Evolutionary conservation across 2,329 filamentous ascomycete genomes (phyloP).

Genomic region (Sclerotinia minor): DNA sequence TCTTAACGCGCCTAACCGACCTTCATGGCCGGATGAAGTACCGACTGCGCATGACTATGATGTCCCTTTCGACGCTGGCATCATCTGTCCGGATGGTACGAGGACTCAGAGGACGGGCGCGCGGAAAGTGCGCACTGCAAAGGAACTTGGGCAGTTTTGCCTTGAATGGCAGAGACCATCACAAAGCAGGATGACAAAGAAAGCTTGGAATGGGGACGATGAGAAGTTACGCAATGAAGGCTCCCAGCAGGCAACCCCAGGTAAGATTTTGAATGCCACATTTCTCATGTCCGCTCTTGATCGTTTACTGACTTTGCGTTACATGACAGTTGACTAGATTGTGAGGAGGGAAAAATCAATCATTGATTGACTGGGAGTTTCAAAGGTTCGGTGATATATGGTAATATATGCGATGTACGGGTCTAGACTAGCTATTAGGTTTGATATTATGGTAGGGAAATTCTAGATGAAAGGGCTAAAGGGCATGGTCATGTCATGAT

Average conservation of each 20-base stretch:
- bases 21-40: neutral
- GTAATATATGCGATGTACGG: neutral
- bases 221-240: neutral
- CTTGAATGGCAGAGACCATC: conserved; percentile 3
- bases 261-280: neutral
- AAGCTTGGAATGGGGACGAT: neutral
- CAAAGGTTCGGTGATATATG: neutral
- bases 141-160: neutral
- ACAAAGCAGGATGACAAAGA: neutral
- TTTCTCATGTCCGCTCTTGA: neutral
- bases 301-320: neutral
- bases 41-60: neutral
- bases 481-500: too few species aligned
- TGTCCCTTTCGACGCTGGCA: neutral
- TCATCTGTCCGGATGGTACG: neutral
- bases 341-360: neutral
- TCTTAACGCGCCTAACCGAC: neutral
- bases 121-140: neutral
- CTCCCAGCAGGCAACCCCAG: neutral
- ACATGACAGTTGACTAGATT: neutral
- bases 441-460: neutral
- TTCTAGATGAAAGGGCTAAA: neutral
- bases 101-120: neutral
- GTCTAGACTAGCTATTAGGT: neutral
- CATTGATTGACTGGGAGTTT: neutral